Conservation (phyloP, 148 eudicot genomes). For the Arctostaphylos glauca region DNA sequence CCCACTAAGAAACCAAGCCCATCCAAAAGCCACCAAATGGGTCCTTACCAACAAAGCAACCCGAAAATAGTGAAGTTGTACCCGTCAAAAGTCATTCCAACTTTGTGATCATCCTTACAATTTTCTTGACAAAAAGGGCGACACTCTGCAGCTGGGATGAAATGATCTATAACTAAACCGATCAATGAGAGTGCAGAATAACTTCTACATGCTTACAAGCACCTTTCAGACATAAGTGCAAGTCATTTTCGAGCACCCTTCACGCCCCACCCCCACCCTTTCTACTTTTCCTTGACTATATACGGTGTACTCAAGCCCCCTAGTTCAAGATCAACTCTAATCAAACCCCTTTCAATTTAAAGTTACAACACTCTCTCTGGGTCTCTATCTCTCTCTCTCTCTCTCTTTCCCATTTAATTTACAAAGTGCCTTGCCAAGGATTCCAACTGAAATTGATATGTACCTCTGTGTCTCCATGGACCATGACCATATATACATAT, state of each 20-base stretch:
- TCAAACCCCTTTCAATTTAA: no score
- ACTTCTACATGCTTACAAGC: neutral
- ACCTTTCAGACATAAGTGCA: conserved; percentile 4
- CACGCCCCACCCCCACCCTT: neutral
- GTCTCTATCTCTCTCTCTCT: no score
- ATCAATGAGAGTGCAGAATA: neutral
- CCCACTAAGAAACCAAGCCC: conserved; percentile 3
- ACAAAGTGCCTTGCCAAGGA: no score
- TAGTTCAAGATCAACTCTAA: neutral
- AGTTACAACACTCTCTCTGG: no score
- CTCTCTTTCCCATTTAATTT: neutral
- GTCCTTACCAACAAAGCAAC: conserved; percentile 3
- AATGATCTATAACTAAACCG: neutral
- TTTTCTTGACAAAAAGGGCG: neutral
- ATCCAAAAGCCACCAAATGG: conserved; percentile 11
- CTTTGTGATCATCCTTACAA: neutral
- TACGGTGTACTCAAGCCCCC: neutral
- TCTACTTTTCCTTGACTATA: neutral
- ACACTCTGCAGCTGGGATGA: neutral
- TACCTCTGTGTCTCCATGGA: neutral
- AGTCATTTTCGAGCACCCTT: conserved; percentile 14
- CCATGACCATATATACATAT: neutral
- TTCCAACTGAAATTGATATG: no score
- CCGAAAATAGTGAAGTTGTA: neutral
- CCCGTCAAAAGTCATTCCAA: neutral